Evolutionary conservation across 179 eudicot genomes (phyloP).

Genomic region (Silene vulgaris): DNA sequence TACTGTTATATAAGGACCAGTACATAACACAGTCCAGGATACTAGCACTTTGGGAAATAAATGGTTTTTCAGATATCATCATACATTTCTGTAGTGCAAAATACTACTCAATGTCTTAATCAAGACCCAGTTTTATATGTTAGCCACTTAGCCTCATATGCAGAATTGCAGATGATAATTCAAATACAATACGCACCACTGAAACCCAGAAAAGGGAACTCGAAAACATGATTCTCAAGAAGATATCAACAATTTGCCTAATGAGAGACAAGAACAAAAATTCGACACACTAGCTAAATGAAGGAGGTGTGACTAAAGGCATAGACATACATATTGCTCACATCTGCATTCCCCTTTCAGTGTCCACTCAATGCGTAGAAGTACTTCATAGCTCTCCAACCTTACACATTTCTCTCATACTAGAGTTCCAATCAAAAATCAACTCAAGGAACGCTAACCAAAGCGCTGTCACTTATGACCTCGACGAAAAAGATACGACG

Average conservation of each 20-base stretch:
- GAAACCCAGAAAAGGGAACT: not conserved
- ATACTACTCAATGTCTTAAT: not conserved
- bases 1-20: not conserved
- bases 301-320: not conserved
- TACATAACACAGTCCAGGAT: not conserved
- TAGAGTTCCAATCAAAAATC: not conserved
- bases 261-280: not conserved
- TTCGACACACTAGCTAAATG: not conserved
- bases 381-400: not conserved
- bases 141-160: not conserved
- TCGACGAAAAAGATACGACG: not conserved
- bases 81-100: not conserved
- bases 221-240: slow-evolving; percentile 2
- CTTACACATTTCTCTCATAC: not conserved
- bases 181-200: not conserved
- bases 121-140: not conserved
- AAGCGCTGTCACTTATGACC: not conserved
- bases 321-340: not conserved
- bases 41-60: not conserved
- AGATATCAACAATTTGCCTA: not conserved
- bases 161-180: not conserved
- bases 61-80: not conserved
- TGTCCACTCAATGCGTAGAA: not conserved
- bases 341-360: not conserved
- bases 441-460: not conserved